Percentiles rank a stretch among this genome's conserved stretches.
Evolutionary conservation across 805 yeast species (phyloP).

Genomic region (Suhomyces sp.): DNA sequence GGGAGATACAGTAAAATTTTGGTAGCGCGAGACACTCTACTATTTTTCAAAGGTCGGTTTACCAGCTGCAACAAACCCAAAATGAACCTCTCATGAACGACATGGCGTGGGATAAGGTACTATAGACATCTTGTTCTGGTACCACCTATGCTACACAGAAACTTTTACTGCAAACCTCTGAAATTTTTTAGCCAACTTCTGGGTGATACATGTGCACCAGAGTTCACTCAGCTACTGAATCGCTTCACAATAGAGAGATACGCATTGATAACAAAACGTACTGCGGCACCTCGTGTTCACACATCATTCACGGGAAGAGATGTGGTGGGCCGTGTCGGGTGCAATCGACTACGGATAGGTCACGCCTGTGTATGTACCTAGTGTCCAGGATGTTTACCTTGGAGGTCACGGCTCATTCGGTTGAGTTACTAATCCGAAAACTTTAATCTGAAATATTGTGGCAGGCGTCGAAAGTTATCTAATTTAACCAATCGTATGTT

Average conservation of each 20-base stretch:
- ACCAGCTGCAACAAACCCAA: no score
- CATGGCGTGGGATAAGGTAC: not conserved
- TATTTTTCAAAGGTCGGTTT: no score
- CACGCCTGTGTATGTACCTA: no score
- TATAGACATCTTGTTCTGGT: not conserved
- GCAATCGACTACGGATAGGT: no score
- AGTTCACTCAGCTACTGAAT: not conserved
- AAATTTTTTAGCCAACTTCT: not conserved
- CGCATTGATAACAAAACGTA: not conserved
- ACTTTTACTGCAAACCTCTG: not conserved
- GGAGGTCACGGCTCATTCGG: no score
- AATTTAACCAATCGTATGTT: not conserved
- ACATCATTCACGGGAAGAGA: not conserved
- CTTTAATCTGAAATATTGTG: not conserved
- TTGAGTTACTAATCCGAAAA: no score
- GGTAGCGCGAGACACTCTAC: no score
- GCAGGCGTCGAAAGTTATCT: not conserved
- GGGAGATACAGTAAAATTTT: no score
- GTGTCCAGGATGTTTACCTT: no score
- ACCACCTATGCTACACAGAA: not conserved
- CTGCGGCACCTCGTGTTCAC: not conserved
- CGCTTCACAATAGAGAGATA: not conserved
- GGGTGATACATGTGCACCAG: not conserved
- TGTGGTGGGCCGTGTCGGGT: no score
- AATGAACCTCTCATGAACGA: no score